Percentiles rank a stretch among this genome's conserved stretches.
Conservation (phyloP, 208 protist genomes). For the Leishmania mexicana region DNA sequence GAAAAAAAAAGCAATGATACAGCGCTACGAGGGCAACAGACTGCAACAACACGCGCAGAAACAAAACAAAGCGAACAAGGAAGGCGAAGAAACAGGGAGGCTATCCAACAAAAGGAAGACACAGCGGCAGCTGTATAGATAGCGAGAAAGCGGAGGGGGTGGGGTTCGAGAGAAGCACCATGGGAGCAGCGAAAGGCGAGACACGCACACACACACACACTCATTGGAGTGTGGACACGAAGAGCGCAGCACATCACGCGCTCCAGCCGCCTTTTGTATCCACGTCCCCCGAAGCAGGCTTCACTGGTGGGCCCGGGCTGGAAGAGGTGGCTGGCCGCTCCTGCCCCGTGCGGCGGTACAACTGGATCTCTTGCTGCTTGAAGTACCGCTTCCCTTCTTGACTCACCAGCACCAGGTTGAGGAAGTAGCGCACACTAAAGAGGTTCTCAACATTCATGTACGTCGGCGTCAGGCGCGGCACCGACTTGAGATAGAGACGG, state of each 20-base stretch:
- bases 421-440: conserved; percentile 86
- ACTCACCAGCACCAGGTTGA: conserved; percentile 87
- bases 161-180: not conserved
- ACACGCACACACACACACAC: not conserved
- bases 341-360: conserved; percentile 78
- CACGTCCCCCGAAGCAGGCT: not conserved
- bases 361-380: conserved; percentile 89
- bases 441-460: conserved; percentile 64
- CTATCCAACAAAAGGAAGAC: not conserved
- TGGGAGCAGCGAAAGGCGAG: not conserved
- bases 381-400: conserved; percentile 85
- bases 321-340: conserved; percentile 24
- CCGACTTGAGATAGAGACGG: conserved; percentile 76
- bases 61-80: not conserved
- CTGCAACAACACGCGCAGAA: not conserved
- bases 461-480: conserved; percentile 85
- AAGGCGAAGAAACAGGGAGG: not conserved
- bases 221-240: not conserved
- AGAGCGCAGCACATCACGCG: not conserved
- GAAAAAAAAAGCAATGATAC: not conserved
- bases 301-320: not conserved
- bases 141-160: not conserved
- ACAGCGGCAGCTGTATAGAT: not conserved
- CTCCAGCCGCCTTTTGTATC: conserved; percentile 2
- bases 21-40: not conserved